These are phyloP conservation scores for Trichoderma erinaceum DNA, from an alignment of 495 filamentous ascomycete species.

Conservation along the genomic window DNA sequence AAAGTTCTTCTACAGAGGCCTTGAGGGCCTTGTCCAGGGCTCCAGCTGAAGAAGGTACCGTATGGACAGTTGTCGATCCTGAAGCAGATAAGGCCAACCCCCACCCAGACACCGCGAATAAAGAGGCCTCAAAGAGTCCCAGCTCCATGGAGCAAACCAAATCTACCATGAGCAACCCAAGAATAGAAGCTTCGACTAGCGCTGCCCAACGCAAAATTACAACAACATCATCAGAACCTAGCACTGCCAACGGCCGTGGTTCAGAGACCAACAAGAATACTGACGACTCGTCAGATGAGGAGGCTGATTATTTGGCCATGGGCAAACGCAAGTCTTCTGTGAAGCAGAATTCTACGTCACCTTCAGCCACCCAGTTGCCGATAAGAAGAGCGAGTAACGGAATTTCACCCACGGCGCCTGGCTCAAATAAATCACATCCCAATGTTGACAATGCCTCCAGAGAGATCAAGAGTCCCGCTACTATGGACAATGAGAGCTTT, in stretches of 20 bases:
- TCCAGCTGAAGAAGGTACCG: conserved; percentile 26
- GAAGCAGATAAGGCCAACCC: neutral
- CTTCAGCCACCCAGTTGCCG: neutral
- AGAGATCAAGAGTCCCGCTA: neutral
- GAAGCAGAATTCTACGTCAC: neutral
- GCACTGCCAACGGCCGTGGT: neutral
- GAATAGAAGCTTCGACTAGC: neutral
- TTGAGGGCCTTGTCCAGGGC: conserved; percentile 25
- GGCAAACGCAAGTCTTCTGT: neutral
- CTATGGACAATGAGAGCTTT: neutral
- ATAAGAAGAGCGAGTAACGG: neutral
- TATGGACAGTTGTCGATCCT: conserved; percentile 26
- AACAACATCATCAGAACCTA: neutral
- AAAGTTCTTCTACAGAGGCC: conserved; percentile 25
- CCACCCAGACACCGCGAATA: neutral
- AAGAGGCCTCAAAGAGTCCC: neutral
- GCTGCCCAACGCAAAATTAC: neutral
- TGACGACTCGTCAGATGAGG: neutral
- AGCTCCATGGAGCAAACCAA: neutral
- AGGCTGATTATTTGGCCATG: conserved; percentile 4
- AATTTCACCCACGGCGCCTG: neutral
- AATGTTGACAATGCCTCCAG: neutral
- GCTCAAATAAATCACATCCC: neutral
- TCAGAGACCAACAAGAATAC: neutral
- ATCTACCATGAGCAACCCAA: neutral